Conservation (phyloP, 2,329 filamentous ascomycete genomes). For the Sphaceloma murrayae region DNA sequence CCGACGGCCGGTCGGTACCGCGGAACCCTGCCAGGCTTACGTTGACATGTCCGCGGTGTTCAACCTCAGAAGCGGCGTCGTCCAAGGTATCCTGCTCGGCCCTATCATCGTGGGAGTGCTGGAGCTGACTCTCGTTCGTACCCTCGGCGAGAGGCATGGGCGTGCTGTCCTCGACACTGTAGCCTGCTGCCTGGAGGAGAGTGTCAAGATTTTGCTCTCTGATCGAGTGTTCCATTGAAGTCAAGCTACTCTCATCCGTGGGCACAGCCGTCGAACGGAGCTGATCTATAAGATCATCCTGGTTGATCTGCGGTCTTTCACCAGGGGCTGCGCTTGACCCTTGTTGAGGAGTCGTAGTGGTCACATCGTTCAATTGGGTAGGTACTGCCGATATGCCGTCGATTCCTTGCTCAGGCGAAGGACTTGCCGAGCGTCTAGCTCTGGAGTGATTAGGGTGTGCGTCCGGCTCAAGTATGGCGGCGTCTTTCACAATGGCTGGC, state of each 20-base stretch:
- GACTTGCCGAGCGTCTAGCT: conserved; percentile 1
- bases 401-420: not conserved
- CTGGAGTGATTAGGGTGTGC: too few species aligned
- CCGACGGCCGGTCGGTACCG: not conserved
- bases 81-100: not conserved
- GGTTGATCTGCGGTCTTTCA: conserved; percentile 1
- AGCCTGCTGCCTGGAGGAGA: conserved; percentile 36
- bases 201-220: conserved; percentile 34
- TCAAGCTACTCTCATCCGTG: conserved; percentile 26
- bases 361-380: too few species aligned
- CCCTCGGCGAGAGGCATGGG: too few species aligned
- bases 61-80: not conserved
- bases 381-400: too few species aligned
- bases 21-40: conserved; percentile 10
- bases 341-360: too few species aligned
- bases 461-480: too few species aligned
- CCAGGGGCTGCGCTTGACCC: too few species aligned
- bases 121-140: too few species aligned
- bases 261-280: conserved; percentile 24
- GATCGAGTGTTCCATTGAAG: conserved; percentile 26
- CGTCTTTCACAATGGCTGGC: too few species aligned
- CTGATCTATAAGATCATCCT: conserved; percentile 22
- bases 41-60: not conserved
- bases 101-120: too few species aligned
- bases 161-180: conserved; percentile 22